These are phyloP conservation scores for Akanthomyces muscarius DNA, from an alignment of 2,329 filamentous ascomycete species.

Conservation along the genomic window DNA sequence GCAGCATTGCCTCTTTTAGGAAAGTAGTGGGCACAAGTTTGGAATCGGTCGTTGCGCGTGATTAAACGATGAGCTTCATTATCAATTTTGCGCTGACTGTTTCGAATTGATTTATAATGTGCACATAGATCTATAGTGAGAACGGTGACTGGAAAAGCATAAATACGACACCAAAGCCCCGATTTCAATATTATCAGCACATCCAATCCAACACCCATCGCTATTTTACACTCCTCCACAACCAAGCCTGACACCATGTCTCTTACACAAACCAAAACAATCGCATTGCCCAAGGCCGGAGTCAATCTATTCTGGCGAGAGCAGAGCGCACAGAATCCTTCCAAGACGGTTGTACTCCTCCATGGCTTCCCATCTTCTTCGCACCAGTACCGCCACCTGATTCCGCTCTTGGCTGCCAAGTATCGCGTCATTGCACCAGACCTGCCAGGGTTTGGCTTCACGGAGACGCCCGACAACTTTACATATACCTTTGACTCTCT, in stretches of 20 bases:
- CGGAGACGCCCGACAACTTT: no score
- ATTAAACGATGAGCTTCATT: not conserved
- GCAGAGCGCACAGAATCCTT: conserved; percentile 26
- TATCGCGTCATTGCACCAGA: no score
- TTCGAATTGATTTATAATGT: no score
- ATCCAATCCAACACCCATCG: no score
- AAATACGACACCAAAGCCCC: not conserved
- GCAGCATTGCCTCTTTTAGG: no score
- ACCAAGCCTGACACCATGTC: no score
- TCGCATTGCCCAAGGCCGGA: conserved; percentile 22
- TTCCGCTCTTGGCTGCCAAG: conserved; percentile 35
- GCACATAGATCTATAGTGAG: no score
- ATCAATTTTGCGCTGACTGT: not conserved
- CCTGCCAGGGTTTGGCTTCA: no score
- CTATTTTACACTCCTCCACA: no score
- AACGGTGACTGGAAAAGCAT: no score
- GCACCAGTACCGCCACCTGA: conserved; percentile 42
- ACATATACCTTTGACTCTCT: no score
- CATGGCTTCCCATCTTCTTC: conserved; percentile 45
- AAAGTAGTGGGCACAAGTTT: not conserved
- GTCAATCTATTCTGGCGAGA: conserved; percentile 39
- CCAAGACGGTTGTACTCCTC: conserved; percentile 38
- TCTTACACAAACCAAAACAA: no score
- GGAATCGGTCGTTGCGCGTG: not conserved
- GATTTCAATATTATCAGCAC: not conserved